phyloP scores from a whole-genome alignment of 1,284 basidiomycete species.

The Microbotryomycetes sp. region DNA sequence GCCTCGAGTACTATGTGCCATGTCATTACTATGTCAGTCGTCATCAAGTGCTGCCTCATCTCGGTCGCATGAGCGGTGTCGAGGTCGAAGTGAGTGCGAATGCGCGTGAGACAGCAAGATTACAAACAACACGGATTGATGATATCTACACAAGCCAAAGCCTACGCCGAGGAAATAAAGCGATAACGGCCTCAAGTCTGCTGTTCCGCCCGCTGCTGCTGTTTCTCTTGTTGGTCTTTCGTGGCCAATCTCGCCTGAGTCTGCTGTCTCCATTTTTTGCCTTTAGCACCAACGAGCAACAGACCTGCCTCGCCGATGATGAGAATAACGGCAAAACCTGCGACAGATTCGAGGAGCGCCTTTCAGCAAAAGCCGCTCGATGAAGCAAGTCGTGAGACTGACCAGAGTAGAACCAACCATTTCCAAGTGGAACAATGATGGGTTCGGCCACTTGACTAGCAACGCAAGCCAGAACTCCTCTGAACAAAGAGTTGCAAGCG shows the following conservation, averaged over 20 bases:
- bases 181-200: no score
- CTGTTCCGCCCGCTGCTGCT: neutral
- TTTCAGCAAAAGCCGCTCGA: no score
- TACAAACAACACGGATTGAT: neutral
- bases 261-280: constrained; percentile 14
- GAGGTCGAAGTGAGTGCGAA: no score
- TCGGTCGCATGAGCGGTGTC: no score
- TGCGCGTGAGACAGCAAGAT: neutral
- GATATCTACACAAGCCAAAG: neutral
- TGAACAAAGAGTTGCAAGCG: constrained; percentile 60
- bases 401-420: constrained; percentile 33
- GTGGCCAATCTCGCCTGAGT: neutral
- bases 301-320: constrained; percentile 11
- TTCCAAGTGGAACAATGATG: constrained; percentile 17
- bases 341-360: no score
- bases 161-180: no score
- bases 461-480: constrained; percentile 39
- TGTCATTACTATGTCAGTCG: neutral
- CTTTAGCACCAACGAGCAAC: constrained; percentile 19
- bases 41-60: no score
- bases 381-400: no score
- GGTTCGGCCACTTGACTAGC: constrained; percentile 30
- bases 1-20: no score
- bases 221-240: neutral
- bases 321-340: constrained; percentile 19